Base-by-base conservation (phyloP, 2,329 filamentous ascomycete genomes). In the Pezicula carpinea region DNA sequence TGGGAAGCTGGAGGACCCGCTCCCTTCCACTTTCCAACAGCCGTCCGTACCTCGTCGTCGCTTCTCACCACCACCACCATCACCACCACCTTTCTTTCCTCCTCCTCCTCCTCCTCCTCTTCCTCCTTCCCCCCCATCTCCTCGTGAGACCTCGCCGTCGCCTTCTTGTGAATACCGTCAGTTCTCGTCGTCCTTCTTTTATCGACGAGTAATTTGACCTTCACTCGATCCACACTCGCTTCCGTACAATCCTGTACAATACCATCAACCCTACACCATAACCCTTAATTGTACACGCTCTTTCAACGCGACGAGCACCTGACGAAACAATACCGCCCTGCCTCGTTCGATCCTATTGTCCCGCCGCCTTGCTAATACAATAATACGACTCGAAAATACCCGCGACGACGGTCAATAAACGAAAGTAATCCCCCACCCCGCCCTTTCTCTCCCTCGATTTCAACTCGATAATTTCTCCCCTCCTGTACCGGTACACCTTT, bases 121-220 rank as follows among this genome's bases (percentile, higher is more conserved):
- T 63, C 65, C n/a, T 67, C 71, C 7, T 66, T 68, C 0, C 29
- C 32, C 21, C n/a, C 43, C 39, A 42, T 33, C 45, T 39, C 33
- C 18, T 43, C 19, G 14, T 42, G 39, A 26, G 23, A 26, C 21
- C 18, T 21, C 21, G n/a, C 33, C 14, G 18, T 14, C 17, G 6
- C 22, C 38, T 8, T 19, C 18, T 23, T 40, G 38, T 26, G 38
- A 40, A 40, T 40, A 40, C 11, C 18, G 14, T 40, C 19, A 40
- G 18, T 40, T 43, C 35, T 43, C 36, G 54, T 54, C 50, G 54
- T 50, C 54, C 54, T 33, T 56, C 54, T 49, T 54, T 56, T 54
- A 56, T 51, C 54, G 54, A 53, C 52, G 34, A 21, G 43, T 26
- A 22, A 33, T 19, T 43, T 50, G 35, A 14, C 44, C 32, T 22